A percentile compares a stretch with the other conserved stretches of the same genome.
Conservation (phyloP, 257 asterid genomes). For the Verbascum thapsus region DNA sequence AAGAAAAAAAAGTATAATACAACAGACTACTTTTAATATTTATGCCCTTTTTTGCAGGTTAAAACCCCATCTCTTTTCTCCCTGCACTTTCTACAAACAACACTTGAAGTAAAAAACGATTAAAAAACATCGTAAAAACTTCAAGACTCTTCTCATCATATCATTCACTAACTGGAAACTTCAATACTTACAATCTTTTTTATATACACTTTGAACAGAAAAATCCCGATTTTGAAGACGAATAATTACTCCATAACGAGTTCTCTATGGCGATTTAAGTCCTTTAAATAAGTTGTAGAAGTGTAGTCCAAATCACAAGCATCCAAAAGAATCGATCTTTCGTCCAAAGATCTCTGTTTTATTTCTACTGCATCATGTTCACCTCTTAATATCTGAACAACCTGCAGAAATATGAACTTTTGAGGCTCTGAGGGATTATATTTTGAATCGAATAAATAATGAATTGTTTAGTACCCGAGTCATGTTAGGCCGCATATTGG, state of each 20-base stretch:
- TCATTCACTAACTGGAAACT: not conserved
- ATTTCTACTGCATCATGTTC: slow-evolving; percentile 58
- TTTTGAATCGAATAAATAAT: not conserved
- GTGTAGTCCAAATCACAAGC: slow-evolving; percentile 78
- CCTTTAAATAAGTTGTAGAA: slow-evolving; percentile 67
- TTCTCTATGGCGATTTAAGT: slow-evolving; percentile 86
- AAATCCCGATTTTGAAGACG: not conserved
- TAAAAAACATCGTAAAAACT: not conserved
- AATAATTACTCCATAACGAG: slow-evolving; percentile 73
- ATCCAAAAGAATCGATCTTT: slow-evolving; percentile 59
- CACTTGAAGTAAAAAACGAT: slow-evolving; percentile 10
- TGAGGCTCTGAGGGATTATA: not conserved
- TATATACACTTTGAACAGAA: slow-evolving; percentile 1
- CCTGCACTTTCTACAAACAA: slow-evolving; percentile 23
- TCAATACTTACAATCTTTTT: slow-evolving; percentile 18
- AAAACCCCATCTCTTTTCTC: slow-evolving; percentile 27
- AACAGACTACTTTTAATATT: not conserved
- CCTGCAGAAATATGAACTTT: slow-evolving; percentile 44
- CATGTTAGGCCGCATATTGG: slow-evolving; percentile 87
- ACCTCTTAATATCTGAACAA: slow-evolving; percentile 68
- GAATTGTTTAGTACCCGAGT: slow-evolving; percentile 48
- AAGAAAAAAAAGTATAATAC: not conserved
- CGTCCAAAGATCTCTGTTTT: slow-evolving; percentile 68
- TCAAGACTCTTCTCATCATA: not conserved
- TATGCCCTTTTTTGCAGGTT: not conserved